Base-by-base conservation (phyloP, 2,329 filamentous ascomycete genomes). In the Hypoxylon sp. region DNA sequence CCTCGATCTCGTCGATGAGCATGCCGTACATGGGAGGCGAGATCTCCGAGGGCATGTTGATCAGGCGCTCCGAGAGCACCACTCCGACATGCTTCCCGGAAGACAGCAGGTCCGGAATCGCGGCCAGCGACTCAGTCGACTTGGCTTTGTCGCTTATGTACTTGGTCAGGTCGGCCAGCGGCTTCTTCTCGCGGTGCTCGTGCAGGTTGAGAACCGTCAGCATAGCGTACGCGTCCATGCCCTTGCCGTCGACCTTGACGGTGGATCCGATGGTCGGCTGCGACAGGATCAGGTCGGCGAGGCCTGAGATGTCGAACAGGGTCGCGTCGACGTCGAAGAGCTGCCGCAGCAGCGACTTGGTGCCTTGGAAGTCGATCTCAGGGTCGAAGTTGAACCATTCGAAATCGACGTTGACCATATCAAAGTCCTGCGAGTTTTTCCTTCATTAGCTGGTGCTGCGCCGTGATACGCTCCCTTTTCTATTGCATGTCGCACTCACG, bases 361-460 rank as follows among this genome's bases (percentile, higher is more conserved):
- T 85, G 56, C 95, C 95, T 77, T 98, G 94, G 76, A 98, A 98
- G 76, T 99, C 95, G 68, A 96, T 83, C 6, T 90, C 86, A 1
- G 90, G 83, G 68, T 95, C 89, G 62, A 94, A 96, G 77, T 97
- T 96, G 79, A 98, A 99, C 90, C 92, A 98, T 79, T 99, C 95
- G 70, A 99, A 99, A 65, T 98, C 94, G 55, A 98, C 92, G 72
- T 98, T 89, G 65, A 99, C 87, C 74, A 94, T 89, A 72, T 97
- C 90, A 70, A 92, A 89, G 70, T 97, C 91, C 91, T 96, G 51
- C 4, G 53, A 89, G 70, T 97, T 91, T 91, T 96, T 50, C 4
- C 51, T 60, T 23, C 53, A 57, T 72, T 51, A 66, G 57, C n/a
- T 33, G 3, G n/a, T 29, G 23, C 21, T 42, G 15, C 41, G 50